Percentiles rank a stretch among this genome's conserved stretches.
phyloP scores from a whole-genome alignment of 2,329 filamentous ascomycete species.

The Trichoderma sp. region DNA sequence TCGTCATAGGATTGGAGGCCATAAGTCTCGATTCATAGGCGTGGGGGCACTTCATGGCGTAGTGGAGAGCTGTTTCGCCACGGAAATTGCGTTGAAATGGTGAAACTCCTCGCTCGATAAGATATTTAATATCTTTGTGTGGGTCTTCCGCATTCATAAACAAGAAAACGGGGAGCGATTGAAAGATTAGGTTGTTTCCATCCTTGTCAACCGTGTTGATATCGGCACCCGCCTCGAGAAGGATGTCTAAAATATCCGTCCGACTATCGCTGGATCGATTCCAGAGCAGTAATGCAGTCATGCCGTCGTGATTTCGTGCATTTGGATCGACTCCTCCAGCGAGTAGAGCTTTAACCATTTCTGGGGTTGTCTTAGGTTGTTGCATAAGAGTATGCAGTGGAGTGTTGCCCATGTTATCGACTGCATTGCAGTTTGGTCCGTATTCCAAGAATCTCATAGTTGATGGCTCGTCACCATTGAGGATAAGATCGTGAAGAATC shows the following conservation, averaged over 20 bases:
- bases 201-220: constrained; percentile 23
- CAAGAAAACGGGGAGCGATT: background rate
- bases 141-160: background rate
- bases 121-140: constrained; percentile 15
- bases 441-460: constrained; percentile 23
- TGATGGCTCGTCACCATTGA: background rate
- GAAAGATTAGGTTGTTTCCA: constrained; percentile 25
- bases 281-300: constrained; percentile 23
- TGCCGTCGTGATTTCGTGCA: constrained; percentile 21
- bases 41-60: background rate
- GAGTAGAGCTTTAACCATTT: constrained; percentile 18
- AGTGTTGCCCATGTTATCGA: constrained; percentile 26
- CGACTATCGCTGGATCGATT: rapidly evolving
- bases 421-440: constrained; percentile 21
- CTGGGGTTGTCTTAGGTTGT: background rate
- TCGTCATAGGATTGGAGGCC: background rate
- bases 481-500: constrained; percentile 24
- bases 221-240: constrained; percentile 27
- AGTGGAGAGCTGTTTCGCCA: constrained; percentile 25
- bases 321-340: constrained; percentile 27
- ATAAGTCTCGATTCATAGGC: background rate
- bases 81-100: constrained; percentile 19
- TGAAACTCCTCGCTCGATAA: constrained; percentile 23
- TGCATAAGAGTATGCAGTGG: constrained; percentile 24
- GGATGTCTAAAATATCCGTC: background rate